phyloP scores from a whole-genome alignment of 208 protist species.

The Eutreptiella sp. region DNA sequence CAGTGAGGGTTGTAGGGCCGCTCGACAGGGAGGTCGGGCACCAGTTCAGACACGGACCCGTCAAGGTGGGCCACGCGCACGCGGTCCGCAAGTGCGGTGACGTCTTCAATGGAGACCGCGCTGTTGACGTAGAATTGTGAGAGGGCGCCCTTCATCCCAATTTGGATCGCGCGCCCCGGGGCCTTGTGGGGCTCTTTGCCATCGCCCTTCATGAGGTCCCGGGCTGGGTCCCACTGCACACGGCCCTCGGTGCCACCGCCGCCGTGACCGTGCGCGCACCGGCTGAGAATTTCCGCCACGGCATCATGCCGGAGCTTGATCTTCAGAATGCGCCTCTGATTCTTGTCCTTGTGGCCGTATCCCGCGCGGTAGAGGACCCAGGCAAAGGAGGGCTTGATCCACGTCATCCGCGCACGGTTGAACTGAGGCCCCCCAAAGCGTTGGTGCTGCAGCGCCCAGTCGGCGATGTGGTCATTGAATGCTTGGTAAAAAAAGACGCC shows the following conservation, averaged over 20 bases:
- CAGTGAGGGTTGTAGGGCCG: no score
- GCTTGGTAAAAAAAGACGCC: constrained; percentile 48
- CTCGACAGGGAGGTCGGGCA: no score
- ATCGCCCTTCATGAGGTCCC: constrained; percentile 6
- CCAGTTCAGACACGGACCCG: no score
- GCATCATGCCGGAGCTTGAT: constrained; percentile 24
- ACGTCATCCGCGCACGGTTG: constrained; percentile 43
- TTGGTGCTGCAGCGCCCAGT: constrained; percentile 39
- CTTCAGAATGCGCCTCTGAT: constrained; percentile 35
- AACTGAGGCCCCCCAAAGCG: constrained; percentile 36
- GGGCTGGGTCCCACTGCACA: constrained; percentile 37
- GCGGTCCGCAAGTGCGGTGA: constrained; percentile 32
- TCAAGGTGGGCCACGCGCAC: no score
- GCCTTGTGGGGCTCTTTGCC: not conserved
- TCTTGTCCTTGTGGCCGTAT: constrained; percentile 36
- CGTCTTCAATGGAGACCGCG: constrained; percentile 30
- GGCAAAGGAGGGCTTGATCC: constrained; percentile 51
- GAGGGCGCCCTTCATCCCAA: constrained; percentile 36
- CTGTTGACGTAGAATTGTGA: constrained; percentile 1
- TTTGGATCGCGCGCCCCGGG: constrained; percentile 46
- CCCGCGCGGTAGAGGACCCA: constrained; percentile 48
- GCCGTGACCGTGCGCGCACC: not conserved
- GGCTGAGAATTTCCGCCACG: constrained; percentile 30
- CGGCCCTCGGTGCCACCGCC: not conserved
- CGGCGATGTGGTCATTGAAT: constrained; percentile 43